A percentile compares a stretch with the other conserved stretches of the same genome.
These are phyloP conservation scores for Mollisiaceae sp. DNA, from an alignment of 2,329 filamentous ascomycete species.

Conservation along the genomic window DNA sequence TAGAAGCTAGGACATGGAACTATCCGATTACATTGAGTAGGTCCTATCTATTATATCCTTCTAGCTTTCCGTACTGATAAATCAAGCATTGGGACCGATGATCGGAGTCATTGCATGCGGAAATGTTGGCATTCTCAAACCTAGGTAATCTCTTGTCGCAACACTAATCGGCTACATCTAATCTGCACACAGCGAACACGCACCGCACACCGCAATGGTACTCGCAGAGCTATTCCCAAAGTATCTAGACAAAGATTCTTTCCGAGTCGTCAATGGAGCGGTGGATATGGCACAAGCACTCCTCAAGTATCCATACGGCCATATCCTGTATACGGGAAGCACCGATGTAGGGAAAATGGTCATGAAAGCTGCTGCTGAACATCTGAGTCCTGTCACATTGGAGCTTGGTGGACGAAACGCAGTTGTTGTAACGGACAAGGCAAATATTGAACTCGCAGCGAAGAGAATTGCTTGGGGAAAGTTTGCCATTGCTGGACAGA, in stretches of 20 bases:
- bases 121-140: constrained; percentile 48
- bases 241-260: constrained; percentile 49
- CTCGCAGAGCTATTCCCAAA: constrained; percentile 47
- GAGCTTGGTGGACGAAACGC: constrained; percentile 17
- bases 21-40: constrained; percentile 7
- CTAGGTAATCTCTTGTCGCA: constrained; percentile 28
- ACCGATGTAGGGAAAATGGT: constrained; percentile 7
- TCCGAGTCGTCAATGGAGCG: constrained; percentile 45
- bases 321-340: constrained; percentile 17
- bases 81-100: neutral
- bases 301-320: constrained; percentile 4
- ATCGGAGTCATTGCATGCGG: constrained; percentile 9
- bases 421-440: constrained; percentile 12
- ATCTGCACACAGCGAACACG: constrained; percentile 44
- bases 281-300: neutral
- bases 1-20: constrained; percentile 4
- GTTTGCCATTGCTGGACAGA: constrained; percentile 17
- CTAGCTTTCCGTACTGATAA: neutral
- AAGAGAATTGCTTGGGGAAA: constrained; percentile 19
- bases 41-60: neutral
- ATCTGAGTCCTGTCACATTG: constrained; percentile 16
- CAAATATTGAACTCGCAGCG: constrained; percentile 14
- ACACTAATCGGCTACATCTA: neutral
- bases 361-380: constrained; percentile 12
- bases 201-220: constrained; percentile 43